Evolutionary conservation across 2,329 filamentous ascomycete species (phyloP).

Genomic region (Cucurbitaria berberidis): DNA sequence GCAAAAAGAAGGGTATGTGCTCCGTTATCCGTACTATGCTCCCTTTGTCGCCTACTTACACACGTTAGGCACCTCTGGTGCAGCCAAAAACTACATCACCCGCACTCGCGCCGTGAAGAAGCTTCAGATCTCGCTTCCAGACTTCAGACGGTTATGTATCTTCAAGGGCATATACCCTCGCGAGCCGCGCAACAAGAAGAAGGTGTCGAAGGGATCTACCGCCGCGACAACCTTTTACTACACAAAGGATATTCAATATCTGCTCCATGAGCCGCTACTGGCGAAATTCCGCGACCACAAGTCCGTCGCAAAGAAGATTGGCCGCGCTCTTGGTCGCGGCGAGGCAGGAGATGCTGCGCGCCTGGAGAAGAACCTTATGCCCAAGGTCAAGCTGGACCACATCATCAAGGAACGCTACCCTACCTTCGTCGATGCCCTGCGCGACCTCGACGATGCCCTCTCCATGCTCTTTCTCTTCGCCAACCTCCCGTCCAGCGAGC

Average conservation of each 20-base stretch:
- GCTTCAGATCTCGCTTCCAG: constrained; percentile 93
- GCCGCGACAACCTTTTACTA: constrained; percentile 90
- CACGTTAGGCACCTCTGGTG: constrained; percentile 75
- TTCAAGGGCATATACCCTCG: constrained; percentile 99
- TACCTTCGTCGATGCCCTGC: constrained; percentile 90
- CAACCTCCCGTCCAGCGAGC: constrained; percentile 87
- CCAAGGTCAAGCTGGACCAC: constrained; percentile 90
- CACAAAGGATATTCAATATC: constrained; percentile 96
- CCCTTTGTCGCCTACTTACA: background rate
- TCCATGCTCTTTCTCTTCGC: constrained; percentile 98
- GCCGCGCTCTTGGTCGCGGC: constrained; percentile 85
- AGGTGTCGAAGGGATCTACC: constrained; percentile 89
- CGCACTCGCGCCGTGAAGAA: constrained; percentile 96
- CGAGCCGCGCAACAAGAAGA: constrained; percentile 96
- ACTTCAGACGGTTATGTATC: constrained; percentile 98
- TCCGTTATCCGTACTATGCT: background rate
- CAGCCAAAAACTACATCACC: constrained; percentile 98
- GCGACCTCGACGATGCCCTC: constrained; percentile 94
- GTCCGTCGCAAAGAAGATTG: constrained; percentile 96
- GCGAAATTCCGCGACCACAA: constrained; percentile 98
- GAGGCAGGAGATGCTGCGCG: constrained; percentile 88
- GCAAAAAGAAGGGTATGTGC: constrained; percentile 69
- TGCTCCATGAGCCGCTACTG: constrained; percentile 93
- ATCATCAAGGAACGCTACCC: constrained; percentile 98
- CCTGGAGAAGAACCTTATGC: constrained; percentile 88